Evolutionary conservation across 2,329 filamentous ascomycete genomes (phyloP).

Genomic region (Exophiala sideris): DNA sequence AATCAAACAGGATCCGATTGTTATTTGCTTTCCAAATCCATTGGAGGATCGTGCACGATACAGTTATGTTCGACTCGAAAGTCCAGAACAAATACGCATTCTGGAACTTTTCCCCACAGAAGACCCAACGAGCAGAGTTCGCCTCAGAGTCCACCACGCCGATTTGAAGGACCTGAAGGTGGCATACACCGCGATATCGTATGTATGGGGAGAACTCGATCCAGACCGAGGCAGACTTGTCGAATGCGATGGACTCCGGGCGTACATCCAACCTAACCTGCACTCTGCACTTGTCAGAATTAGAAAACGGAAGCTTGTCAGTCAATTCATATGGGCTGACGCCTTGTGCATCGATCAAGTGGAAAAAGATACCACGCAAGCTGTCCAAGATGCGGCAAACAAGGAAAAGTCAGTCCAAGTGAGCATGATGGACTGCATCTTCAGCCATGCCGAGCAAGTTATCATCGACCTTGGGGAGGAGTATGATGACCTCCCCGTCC

Average conservation of each 20-base stretch:
- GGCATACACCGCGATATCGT: slow-evolving; percentile 12
- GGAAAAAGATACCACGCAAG: background rate
- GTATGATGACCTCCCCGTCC: background rate
- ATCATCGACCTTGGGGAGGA: slow-evolving; percentile 7
- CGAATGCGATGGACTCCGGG: slow-evolving; percentile 1
- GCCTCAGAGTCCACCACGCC: slow-evolving; percentile 4
- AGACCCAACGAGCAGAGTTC: background rate
- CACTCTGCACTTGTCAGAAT: slow-evolving; percentile 8
- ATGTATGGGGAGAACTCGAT: slow-evolving; percentile 9
- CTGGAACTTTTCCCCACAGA: slow-evolving; percentile 6
- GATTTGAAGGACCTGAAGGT: background rate
- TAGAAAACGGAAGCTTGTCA: background rate
- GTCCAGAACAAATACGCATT: slow-evolving; percentile 5
- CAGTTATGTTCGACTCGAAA: slow-evolving; percentile 1
- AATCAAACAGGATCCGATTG: too few species aligned
- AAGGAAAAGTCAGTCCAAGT: slow-evolving; percentile 6
- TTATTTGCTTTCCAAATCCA: too few species aligned
- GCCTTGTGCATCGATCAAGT: slow-evolving; percentile 20
- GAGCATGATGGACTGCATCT: slow-evolving; percentile 15
- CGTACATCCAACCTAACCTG: slow-evolving; percentile 8
- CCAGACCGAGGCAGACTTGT: background rate
- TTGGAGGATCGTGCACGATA: background rate
- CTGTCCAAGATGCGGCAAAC: background rate
- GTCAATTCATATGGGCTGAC: slow-evolving; percentile 11
- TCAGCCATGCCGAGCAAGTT: slow-evolving; percentile 10